Evolutionary conservation across 2,329 filamentous ascomycete genomes (phyloP), one percentile per base, ranked within the genome.

Genomic region (Sporothrix pallida): DNA sequence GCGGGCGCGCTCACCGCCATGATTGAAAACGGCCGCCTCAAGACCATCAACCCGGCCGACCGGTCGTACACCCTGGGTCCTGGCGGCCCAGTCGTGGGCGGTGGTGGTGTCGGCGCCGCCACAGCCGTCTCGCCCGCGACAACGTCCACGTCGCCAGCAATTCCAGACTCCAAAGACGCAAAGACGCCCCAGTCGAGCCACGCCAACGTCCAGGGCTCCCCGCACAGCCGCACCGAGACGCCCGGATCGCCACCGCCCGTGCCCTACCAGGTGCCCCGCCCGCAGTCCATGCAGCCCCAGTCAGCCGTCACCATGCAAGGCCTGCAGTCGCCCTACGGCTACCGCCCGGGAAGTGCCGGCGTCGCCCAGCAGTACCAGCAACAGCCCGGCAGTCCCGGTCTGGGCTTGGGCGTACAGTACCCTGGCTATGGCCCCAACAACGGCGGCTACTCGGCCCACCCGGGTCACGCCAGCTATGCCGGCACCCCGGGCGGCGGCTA

Each of bases 1-100:
- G 84, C 90, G 6, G 91, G 91, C 17, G 84, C 88, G 20, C 83
- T 93, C 68, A 87, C 88, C 58, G 90, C 88, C 72, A 91, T 93
- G 89, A 88, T 92, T 78, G 86, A 91, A 77, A 84, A 90, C 75
- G 90, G 90, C 65, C 87, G 83, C 78, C 83, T 92, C 74, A 89
- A 84, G 81, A 92, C 90, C 0, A 79, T 88, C 76, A 86, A 88
- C 77, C 86, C 86, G 6, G 85, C 84, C 76, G 86, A 88, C 77
- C 82, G 85, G 9, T 84, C 85, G n/a, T 79, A 79, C 72, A 77
- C 78, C 0, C 69, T 76, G 1, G 37, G 54, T 10, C 60, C 68
- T 17, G 58, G 20, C 31, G 31, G 31, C 31, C 31, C 31, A 3
- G 31, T 37, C 31, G 31, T 37, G 31, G 31, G 31, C 1, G 15